Percentiles rank a stretch among this genome's conserved stretches.
These are phyloP conservation scores for Pseudomassariella vexata DNA, from an alignment of 2,329 filamentous ascomycete genomes.

Conservation along the genomic window DNA sequence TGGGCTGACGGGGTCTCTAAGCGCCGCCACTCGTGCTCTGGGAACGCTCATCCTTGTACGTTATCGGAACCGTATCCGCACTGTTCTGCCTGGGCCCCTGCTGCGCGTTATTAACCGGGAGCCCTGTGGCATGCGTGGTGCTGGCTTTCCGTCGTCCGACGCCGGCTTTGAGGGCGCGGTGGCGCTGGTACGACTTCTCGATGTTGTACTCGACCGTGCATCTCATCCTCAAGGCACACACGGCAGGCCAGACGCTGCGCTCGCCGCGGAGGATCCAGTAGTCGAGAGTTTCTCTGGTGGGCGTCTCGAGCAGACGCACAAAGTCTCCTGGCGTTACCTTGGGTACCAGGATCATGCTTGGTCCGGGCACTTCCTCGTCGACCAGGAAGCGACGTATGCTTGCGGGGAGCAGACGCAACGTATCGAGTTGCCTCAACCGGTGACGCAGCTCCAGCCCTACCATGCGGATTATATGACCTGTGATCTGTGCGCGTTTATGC, in stretches of 20 bases:
- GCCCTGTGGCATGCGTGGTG: too few relatives aligned
- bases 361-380: slow-evolving; percentile 74
- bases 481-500: slow-evolving; percentile 51
- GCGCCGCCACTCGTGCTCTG: too few relatives aligned
- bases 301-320: slow-evolving; percentile 72
- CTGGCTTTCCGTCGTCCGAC: slow-evolving; percentile 40
- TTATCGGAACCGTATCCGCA: too few relatives aligned
- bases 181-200: slow-evolving; percentile 77
- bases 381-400: slow-evolving; percentile 71
- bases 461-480: slow-evolving; percentile 58
- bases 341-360: slow-evolving; percentile 76
- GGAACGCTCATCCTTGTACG: too few relatives aligned
- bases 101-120: too few relatives aligned
- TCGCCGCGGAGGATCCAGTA: slow-evolving; percentile 86
- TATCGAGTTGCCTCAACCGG: slow-evolving; percentile 74
- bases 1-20: too few relatives aligned
- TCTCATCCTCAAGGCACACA: slow-evolving; percentile 73
- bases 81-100: too few relatives aligned
- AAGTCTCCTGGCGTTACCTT: slow-evolving; percentile 71
- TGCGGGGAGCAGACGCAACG: slow-evolving; percentile 64
- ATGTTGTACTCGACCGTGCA: slow-evolving; percentile 85
- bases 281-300: slow-evolving; percentile 67
- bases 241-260: slow-evolving; percentile 83
- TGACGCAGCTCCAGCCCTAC: slow-evolving; percentile 74
- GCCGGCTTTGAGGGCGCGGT: slow-evolving; percentile 56